Evolutionary conservation across 1,284 basidiomycete species (phyloP).

Genomic region (Ustilago vetiveriae): DNA sequence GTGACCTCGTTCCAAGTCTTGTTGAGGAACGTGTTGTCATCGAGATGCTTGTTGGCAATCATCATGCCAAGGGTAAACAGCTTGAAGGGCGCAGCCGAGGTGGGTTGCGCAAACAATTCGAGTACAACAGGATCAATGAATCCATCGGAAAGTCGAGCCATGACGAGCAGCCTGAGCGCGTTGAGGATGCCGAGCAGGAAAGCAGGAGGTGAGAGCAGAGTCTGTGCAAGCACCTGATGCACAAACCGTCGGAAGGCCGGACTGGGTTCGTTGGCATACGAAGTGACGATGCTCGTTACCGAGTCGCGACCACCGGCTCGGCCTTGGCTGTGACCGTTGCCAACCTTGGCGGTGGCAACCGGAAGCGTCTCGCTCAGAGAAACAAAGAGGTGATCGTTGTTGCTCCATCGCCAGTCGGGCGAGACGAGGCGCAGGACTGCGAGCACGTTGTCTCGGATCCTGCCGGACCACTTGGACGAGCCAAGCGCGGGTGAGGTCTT

Average conservation of each 20-base stretch:
- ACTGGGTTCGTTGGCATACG: conserved; percentile 55
- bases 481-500: conserved; percentile 22
- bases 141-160: conserved; percentile 45
- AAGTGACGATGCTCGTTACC: conserved; percentile 24
- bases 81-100: conserved; percentile 63
- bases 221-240: conserved; percentile 65
- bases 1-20: conserved; percentile 67
- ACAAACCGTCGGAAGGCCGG: conserved; percentile 64
- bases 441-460: conserved; percentile 42
- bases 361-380: conserved; percentile 37
- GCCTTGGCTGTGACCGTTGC: conserved; percentile 20
- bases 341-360: conserved; percentile 15
- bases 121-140: conserved; percentile 50
- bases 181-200: conserved; percentile 61
- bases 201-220: conserved; percentile 61
- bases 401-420: conserved; percentile 55
- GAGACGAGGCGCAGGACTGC: conserved; percentile 50
- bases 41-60: conserved; percentile 67
- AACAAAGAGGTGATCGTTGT: conserved; percentile 48
- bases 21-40: conserved; percentile 67
- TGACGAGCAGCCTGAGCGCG: conserved; percentile 52
- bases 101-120: conserved; percentile 62
- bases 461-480: conserved; percentile 40
- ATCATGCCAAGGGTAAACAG: conserved; percentile 63
- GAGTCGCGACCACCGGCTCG: conserved; percentile 27